phyloP scores from a whole-genome alignment of 2,329 filamentous ascomycete genomes.

The Gremmenia infestans region DNA sequence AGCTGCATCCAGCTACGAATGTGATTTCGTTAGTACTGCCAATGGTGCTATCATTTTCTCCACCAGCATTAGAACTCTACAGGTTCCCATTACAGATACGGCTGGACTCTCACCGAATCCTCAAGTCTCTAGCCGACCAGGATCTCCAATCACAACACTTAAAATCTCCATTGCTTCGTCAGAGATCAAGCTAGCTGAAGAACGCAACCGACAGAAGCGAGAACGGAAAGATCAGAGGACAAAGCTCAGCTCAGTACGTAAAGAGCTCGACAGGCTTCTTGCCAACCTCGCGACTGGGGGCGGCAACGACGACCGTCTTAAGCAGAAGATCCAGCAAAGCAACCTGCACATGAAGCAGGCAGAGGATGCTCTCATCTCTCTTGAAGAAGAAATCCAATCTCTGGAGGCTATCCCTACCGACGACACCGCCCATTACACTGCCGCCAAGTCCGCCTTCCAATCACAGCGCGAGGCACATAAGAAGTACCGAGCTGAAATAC shows the following conservation, averaged over 20 bases:
- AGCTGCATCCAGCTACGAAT: constrained; percentile 71
- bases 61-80: constrained; percentile 52
- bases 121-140: constrained; percentile 62
- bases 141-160: constrained; percentile 72
- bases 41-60: constrained; percentile 65
- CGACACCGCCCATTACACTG: constrained; percentile 49
- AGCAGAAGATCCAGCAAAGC: constrained; percentile 71
- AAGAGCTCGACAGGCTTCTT: constrained; percentile 67
- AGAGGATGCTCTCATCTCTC: constrained; percentile 50
- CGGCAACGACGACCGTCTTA: constrained; percentile 69
- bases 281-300: constrained; percentile 63
- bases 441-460: constrained; percentile 50
- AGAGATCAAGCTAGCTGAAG: constrained; percentile 65
- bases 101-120: constrained; percentile 36
- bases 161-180: constrained; percentile 70
- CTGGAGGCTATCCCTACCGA: constrained; percentile 60
- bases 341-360: constrained; percentile 66
- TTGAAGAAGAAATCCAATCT: constrained; percentile 57
- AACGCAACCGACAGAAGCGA: constrained; percentile 63
- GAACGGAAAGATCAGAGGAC: constrained; percentile 71
- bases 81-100: constrained; percentile 23
- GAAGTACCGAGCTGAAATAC: constrained; percentile 45
- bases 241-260: constrained; percentile 60
- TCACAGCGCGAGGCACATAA: constrained; percentile 42
- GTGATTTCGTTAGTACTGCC: constrained; percentile 67